Percentiles rank a stretch among this genome's conserved stretches.
Evolutionary conservation across 352 stramenopile species (phyloP).

Genomic region (Globisporangium nodosum): DNA sequence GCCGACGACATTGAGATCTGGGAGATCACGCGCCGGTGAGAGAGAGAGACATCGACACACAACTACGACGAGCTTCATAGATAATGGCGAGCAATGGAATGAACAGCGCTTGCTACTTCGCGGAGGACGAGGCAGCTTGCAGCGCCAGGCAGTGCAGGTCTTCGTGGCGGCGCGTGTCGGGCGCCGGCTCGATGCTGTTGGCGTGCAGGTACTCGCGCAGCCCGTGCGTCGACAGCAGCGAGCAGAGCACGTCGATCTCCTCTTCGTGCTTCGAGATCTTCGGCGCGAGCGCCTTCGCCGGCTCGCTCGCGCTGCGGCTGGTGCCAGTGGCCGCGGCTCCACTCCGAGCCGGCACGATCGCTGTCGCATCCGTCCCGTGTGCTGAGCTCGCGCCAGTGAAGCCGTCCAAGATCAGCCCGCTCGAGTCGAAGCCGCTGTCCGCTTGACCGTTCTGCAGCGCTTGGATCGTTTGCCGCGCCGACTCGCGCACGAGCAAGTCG

Average conservation of each 20-base stretch:
- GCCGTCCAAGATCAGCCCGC: conserved; percentile 28
- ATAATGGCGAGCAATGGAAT: not conserved
- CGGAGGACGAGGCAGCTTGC: conserved; percentile 12
- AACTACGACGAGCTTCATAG: not conserved
- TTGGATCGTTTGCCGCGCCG: conserved; percentile 53
- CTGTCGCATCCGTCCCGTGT: not conserved
- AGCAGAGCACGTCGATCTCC: conserved; percentile 75
- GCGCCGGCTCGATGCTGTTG: conserved; percentile 44
- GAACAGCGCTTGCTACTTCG: not conserved
- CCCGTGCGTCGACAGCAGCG: conserved; percentile 67
- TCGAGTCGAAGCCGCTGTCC: conserved; percentile 20
- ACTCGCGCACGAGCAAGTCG: conserved; percentile 35
- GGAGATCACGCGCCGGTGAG: conserved; percentile 31
- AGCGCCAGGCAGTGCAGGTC: conserved; percentile 74
- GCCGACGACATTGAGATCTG: conserved; percentile 90
- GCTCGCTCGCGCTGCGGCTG: conserved; percentile 13
- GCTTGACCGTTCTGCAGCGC: conserved; percentile 52
- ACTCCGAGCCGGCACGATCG: conserved; percentile 9
- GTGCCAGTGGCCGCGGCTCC: conserved; percentile 19
- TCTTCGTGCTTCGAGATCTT: conserved; percentile 24
- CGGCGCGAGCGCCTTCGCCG: not conserved
- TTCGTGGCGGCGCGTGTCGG: conserved; percentile 32
- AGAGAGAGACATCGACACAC: not conserved
- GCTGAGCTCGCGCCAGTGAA: conserved; percentile 14
- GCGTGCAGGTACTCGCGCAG: conserved; percentile 59